Evolutionary conservation across 2,329 filamentous ascomycete species (phyloP).

Genomic region (Pseudopyrenochaeta lycopersici): DNA sequence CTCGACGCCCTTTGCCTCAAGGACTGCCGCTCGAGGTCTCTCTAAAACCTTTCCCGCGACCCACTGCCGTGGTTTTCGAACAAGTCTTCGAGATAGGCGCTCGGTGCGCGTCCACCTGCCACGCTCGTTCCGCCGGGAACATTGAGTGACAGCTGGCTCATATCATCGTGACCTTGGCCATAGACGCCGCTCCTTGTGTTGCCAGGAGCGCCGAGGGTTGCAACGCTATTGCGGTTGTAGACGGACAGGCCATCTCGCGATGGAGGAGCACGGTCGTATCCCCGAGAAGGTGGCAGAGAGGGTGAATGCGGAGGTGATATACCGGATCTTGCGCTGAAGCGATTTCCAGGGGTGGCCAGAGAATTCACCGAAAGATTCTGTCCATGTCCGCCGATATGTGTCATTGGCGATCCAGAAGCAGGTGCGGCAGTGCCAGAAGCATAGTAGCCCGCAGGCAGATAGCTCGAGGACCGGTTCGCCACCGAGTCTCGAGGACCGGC

Average conservation of each 20-base stretch:
- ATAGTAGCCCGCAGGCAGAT: conserved; percentile 92
- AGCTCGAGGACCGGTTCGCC: conserved; percentile 75
- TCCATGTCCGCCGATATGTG: conserved; percentile 53
- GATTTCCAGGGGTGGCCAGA: conserved; percentile 40
- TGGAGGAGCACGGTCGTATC: conserved; percentile 44
- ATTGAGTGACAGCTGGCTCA: conserved; percentile 72
- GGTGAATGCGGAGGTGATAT: conserved; percentile 47
- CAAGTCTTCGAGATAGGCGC: conserved; percentile 88
- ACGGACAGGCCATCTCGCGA: conserved; percentile 42
- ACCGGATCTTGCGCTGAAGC: conserved; percentile 43
- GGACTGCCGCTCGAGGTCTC: conserved; percentile 23
- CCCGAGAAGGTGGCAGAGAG: conserved; percentile 46
- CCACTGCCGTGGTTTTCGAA: conserved; percentile 74
- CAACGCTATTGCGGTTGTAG: conserved; percentile 50
- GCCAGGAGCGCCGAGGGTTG: conserved; percentile 43
- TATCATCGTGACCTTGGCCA: conserved; percentile 54
- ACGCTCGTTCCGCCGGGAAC: conserved; percentile 57
- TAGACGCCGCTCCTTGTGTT: conserved; percentile 42
- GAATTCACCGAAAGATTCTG: conserved; percentile 42
- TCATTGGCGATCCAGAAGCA: conserved; percentile 52
- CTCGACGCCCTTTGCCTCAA: conserved; percentile 9
- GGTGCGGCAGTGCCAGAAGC: conserved; percentile 69
- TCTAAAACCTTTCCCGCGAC: conserved; percentile 44
- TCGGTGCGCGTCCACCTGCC: conserved; percentile 78
- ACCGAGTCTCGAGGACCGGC: conserved; percentile 58